Conservation (phyloP, 371 early-diverging fungal genomes). For the Mucor piriformis region DNA sequence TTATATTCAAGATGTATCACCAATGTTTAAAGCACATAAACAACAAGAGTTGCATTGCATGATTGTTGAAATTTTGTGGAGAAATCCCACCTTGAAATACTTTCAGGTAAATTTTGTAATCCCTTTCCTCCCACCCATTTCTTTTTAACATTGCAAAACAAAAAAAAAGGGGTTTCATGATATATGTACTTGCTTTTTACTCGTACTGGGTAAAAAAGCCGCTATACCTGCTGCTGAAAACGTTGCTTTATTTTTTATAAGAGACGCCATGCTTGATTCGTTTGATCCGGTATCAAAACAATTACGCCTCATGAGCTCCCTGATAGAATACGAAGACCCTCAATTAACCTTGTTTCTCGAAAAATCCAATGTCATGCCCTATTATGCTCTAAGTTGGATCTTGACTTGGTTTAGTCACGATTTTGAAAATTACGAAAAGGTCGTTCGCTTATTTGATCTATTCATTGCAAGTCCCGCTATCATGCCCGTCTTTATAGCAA, state of each 20-base stretch:
- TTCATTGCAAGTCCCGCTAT: slow-evolving; percentile 74
- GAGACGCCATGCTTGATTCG: slow-evolving; percentile 57
- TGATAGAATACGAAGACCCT: slow-evolving; percentile 51
- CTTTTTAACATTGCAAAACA: too few relatives aligned
- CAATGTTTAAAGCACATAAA: slow-evolving; percentile 46
- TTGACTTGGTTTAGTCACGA: slow-evolving; percentile 90
- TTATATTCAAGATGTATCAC: slow-evolving; percentile 39
- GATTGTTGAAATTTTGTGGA: slow-evolving; percentile 55
- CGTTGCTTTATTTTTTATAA: slow-evolving; percentile 51
- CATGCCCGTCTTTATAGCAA: slow-evolving; percentile 76
- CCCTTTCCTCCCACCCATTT: too few relatives aligned
- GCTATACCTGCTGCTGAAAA: slow-evolving; percentile 58
- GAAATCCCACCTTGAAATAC: slow-evolving; percentile 53
- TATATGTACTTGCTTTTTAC: slow-evolving; percentile 53
- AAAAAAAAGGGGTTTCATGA: slow-evolving; percentile 53
- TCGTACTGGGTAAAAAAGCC: slow-evolving; percentile 55
- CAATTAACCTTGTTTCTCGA: slow-evolving; percentile 40
- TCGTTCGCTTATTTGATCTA: slow-evolving; percentile 77
- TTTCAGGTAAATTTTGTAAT: slow-evolving; percentile 39
- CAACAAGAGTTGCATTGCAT: slow-evolving; percentile 53
- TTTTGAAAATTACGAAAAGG: slow-evolving; percentile 58
- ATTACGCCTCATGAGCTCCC: slow-evolving; percentile 47
- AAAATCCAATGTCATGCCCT: slow-evolving; percentile 64
- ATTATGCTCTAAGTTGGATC: slow-evolving; percentile 85
- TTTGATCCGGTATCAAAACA: slow-evolving; percentile 55